Evolutionary conservation across 176 grass and related monocot species (phyloP), one percentile per base, ranked within the genome.

Genomic region (Raddia distichophylla): DNA sequence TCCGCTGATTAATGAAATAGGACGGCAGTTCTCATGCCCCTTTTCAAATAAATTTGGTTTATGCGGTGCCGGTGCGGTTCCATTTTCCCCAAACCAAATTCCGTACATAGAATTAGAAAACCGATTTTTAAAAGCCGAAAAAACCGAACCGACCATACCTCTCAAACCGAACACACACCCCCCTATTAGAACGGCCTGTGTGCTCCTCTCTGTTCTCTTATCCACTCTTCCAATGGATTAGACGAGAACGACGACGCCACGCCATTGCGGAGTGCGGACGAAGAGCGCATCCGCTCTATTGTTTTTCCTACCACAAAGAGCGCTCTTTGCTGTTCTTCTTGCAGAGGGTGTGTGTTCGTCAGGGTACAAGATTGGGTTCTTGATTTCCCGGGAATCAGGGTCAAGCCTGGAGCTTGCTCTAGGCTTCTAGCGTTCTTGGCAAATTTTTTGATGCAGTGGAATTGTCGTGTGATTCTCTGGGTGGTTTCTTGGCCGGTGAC

Each of bases 181-280:
- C 27, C 27, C 27, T 27, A 27, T 27, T 27, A 27, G 27, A 27
- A 27, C 27, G 27, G 27, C 27, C 27, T 27, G 27, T 14, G 67
- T 51, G 68, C 19, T 71, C 47, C 19, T 2, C 37, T 40, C 37
- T 40, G 37, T 40, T 40, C 37, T 71, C 20, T 51, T 33, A 51
- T 50, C 68, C 46, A 71, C 46, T 71, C 27, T 27, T 27, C 46
- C 68, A 33, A 71, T 71, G 68, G 68, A 51, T 50, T 33, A 71
- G 46, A 33, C 2, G 43, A 69, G 5, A 18, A 69, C 15, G 46
- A 51, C 27, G 27, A 27, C 27, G 27, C 27, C 27, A 27, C 22
- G 11, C 46, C 68, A 32, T 50, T 32, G 45, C 20, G 5, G 68
- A 51, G 11, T 19, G 42, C 66, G 4, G 43, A 0, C 18, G 32